A percentile compares a stretch with the other conserved stretches of the same genome.
These are phyloP conservation scores for Colletotrichum zoysiae DNA, from an alignment of 2,329 filamentous ascomycete genomes.

Conservation along the genomic window DNA sequence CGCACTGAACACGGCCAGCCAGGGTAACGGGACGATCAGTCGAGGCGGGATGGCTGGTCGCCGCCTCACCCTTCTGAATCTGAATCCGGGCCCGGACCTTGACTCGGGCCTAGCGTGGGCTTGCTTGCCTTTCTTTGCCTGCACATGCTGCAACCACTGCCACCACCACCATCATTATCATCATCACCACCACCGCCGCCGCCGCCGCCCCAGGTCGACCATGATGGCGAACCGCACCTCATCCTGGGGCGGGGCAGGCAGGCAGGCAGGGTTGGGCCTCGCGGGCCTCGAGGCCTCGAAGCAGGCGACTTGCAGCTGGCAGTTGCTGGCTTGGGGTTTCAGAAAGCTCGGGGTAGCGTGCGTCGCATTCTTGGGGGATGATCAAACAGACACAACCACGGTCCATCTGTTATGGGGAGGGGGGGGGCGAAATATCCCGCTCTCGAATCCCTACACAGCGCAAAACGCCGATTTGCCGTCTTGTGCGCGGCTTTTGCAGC, in stretches of 20 bases:
- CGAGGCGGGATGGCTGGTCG: slow-evolving; percentile 39
- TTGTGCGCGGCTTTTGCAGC: slow-evolving; percentile 30
- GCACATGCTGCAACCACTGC: slow-evolving; percentile 12
- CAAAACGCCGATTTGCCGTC: slow-evolving; percentile 36
- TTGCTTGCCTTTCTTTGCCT: slow-evolving; percentile 37
- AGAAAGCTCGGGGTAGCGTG: slow-evolving; percentile 41
- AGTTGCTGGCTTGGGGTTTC: slow-evolving; percentile 41
- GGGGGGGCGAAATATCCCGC: slow-evolving; percentile 17
- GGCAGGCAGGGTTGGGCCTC: slow-evolving; percentile 19
- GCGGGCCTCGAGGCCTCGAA: slow-evolving; percentile 20
- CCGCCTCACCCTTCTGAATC: slow-evolving; percentile 6
- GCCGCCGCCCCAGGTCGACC: slow-evolving; percentile 24
- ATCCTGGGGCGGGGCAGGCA: slow-evolving; percentile 8
- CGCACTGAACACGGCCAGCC: slow-evolving; percentile 40
- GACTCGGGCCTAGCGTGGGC: slow-evolving; percentile 33
- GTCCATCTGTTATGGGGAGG: slow-evolving; percentile 27
- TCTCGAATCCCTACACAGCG: slow-evolving; percentile 22
- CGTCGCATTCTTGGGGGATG: slow-evolving; percentile 36
- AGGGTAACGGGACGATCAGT: slow-evolving; percentile 48
- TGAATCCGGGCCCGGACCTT: slow-evolving; percentile 25
- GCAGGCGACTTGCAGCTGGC: slow-evolving; percentile 35
- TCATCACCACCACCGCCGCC: slow-evolving; percentile 14
- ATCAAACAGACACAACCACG: slow-evolving; percentile 43
- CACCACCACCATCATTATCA: slow-evolving; percentile 18
- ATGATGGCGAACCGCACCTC: slow-evolving; percentile 17